Percentiles rank a stretch among this genome's conserved stretches.
phyloP scores from a whole-genome alignment of 148 eudicot species.

The Nepenthes gracilis region DNA sequence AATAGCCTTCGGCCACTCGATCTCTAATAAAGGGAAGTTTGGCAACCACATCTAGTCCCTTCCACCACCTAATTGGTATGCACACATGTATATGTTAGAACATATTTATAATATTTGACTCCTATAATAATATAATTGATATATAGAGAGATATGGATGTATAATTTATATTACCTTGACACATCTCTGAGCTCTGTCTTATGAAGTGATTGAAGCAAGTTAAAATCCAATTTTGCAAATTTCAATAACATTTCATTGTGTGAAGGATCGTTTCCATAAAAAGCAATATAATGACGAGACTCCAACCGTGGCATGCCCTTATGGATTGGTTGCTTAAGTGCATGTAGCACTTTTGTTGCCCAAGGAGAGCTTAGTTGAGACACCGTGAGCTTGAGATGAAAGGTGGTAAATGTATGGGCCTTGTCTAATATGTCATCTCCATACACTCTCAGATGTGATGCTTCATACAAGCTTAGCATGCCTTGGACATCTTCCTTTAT shows the following conservation, averaged over 20 bases:
- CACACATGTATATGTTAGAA: background rate
- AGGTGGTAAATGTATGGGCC: conserved; percentile 11
- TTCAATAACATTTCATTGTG: conserved; percentile 10
- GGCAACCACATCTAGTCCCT: conserved; percentile 4
- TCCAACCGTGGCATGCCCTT: conserved; percentile 20
- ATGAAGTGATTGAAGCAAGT: conserved; percentile 25
- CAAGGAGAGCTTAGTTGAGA: conserved; percentile 4
- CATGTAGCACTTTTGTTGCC: conserved; percentile 18
- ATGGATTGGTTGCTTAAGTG: conserved; percentile 19
- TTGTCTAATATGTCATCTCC: conserved; percentile 17
- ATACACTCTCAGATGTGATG: conserved; percentile 7
- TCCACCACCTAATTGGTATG: conserved; percentile 22
- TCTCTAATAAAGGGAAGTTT: conserved; percentile 23
- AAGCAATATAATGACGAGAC: conserved; percentile 18
- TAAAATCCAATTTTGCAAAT: conserved; percentile 29
- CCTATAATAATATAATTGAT: background rate
- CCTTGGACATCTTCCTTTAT: conserved; percentile 4
- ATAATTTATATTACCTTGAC: conserved; percentile 7
- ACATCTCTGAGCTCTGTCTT: conserved; percentile 17
- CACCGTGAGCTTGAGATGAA: conserved; percentile 10
- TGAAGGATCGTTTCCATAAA: conserved; percentile 16
- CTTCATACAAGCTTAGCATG: conserved; percentile 17
- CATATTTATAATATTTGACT: too few species aligned
- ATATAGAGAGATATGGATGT: background rate
- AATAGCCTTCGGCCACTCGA: conserved; percentile 28